Evolutionary conservation across 164 flowering plant species (phyloP).

Genomic region (Berberis thunbergii): DNA sequence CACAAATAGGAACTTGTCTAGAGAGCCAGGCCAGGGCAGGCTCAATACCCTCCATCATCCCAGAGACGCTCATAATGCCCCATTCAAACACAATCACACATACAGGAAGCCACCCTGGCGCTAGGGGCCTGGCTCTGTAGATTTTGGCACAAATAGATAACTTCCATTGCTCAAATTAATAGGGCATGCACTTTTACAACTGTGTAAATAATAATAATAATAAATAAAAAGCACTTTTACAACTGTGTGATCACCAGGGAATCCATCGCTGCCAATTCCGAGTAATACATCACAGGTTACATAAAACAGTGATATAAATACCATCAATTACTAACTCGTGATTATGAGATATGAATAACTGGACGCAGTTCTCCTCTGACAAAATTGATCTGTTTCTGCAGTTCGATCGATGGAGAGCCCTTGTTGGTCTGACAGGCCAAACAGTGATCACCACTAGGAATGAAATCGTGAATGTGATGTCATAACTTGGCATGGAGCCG

Average conservation of each 20-base stretch:
- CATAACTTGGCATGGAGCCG: conserved; percentile 58
- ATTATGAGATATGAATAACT: background rate
- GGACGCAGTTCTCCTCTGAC: background rate
- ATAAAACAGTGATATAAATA: background rate
- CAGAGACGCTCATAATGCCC: no score
- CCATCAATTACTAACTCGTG: background rate
- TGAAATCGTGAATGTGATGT: conserved; percentile 2
- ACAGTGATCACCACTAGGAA: background rate
- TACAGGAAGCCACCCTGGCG: no score
- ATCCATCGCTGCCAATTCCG: background rate
- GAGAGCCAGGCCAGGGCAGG: no score
- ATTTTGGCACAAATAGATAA: no score
- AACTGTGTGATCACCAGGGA: background rate
- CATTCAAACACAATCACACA: no score
- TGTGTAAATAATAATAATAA: no score
- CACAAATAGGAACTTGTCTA: no score
- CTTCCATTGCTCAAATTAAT: no score
- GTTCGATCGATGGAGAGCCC: background rate
- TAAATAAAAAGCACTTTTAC: no score
- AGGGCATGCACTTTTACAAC: no score
- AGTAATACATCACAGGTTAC: background rate
- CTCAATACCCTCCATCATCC: no score
- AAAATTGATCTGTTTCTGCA: background rate
- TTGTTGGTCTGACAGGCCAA: background rate
- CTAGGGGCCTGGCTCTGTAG: no score